Evolutionary conservation across 2,329 filamentous ascomycete species (phyloP).

Genomic region (Corinectria fuckeliana): DNA sequence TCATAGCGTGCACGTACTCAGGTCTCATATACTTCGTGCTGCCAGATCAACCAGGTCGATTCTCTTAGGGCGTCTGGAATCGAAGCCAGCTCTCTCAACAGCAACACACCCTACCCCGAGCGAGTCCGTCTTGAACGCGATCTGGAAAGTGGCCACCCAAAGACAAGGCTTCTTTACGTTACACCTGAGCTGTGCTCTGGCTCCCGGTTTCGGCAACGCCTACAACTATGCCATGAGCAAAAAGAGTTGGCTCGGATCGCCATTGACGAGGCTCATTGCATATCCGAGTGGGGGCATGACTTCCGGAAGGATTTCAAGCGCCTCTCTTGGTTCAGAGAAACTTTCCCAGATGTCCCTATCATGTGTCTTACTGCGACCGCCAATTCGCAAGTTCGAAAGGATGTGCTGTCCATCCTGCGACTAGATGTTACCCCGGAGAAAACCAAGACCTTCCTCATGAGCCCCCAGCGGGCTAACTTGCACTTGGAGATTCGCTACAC

Average conservation of each 20-base stretch:
- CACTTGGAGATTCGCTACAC: conserved; percentile 91
- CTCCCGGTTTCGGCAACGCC: conserved; percentile 75
- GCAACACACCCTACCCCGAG: conserved; percentile 72
- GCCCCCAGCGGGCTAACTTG: conserved; percentile 82
- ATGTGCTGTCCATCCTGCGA: conserved; percentile 79
- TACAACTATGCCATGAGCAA: conserved; percentile 78
- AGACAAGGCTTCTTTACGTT: conserved; percentile 85
- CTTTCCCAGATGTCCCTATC: conserved; percentile 84
- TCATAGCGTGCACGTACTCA: background rate
- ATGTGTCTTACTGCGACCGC: conserved; percentile 94
- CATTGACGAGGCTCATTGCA: conserved; percentile 95
- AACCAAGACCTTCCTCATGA: conserved; percentile 81
- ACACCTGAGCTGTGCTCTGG: conserved; percentile 88
- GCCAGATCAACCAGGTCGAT: conserved; percentile 88
- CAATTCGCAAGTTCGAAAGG: conserved; percentile 78
- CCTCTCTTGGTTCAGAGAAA: conserved; percentile 82
- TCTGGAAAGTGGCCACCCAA: conserved; percentile 85
- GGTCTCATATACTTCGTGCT: conserved; percentile 22
- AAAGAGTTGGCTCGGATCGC: conserved; percentile 86
- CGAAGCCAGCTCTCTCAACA: conserved; percentile 85
- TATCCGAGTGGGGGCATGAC: conserved; percentile 98
- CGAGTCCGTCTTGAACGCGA: conserved; percentile 77
- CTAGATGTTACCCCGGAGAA: conserved; percentile 64
- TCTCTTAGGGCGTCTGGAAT: conserved; percentile 77
- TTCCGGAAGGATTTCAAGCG: conserved; percentile 93